These are phyloP conservation scores for Cylindrotheca fusiformis DNA, from an alignment of 108 stramenopile genomes.

Conservation along the genomic window DNA sequence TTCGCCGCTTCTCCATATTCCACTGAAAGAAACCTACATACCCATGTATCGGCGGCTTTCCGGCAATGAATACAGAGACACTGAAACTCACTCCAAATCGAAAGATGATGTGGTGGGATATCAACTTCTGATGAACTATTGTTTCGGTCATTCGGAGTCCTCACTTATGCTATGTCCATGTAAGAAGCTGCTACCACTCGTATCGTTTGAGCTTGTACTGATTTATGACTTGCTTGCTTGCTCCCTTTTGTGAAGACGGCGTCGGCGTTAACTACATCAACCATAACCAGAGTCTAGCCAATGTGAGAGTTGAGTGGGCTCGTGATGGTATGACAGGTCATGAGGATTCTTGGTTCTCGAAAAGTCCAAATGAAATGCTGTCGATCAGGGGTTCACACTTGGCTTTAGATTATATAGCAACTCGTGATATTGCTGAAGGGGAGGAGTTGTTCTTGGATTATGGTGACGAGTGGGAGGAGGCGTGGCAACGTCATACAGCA, in stretches of 20 bases:
- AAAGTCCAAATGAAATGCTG: slow-evolving; percentile 23
- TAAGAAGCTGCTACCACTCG: slow-evolving; percentile 11
- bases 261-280: slow-evolving; percentile 61
- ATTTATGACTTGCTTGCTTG: not conserved
- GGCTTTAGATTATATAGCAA: slow-evolving; percentile 51
- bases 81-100: not conserved
- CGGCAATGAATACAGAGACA: slow-evolving; percentile 18
- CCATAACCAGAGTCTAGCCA: slow-evolving; percentile 27
- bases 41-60: not conserved
- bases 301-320: slow-evolving; percentile 47
- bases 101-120: slow-evolving; percentile 21
- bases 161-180: slow-evolving; percentile 57
- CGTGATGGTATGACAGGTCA: slow-evolving; percentile 29
- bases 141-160: slow-evolving; percentile 66
- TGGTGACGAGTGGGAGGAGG: slow-evolving; percentile 56
- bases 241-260: slow-evolving; percentile 21
- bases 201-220: not conserved
- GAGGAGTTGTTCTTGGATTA: slow-evolving; percentile 73
- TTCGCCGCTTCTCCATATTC: slow-evolving; percentile 30
- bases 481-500: slow-evolving; percentile 42
- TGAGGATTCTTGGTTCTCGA: slow-evolving; percentile 41
- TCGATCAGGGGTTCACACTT: slow-evolving; percentile 28
- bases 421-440: slow-evolving; percentile 50
- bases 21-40: slow-evolving; percentile 24
- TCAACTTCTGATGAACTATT: slow-evolving; percentile 65